Percentiles rank a stretch among this genome's conserved stretches.
Conservation (phyloP, 1,284 basidiomycete species). For the Pisolithus thermaeus region DNA sequence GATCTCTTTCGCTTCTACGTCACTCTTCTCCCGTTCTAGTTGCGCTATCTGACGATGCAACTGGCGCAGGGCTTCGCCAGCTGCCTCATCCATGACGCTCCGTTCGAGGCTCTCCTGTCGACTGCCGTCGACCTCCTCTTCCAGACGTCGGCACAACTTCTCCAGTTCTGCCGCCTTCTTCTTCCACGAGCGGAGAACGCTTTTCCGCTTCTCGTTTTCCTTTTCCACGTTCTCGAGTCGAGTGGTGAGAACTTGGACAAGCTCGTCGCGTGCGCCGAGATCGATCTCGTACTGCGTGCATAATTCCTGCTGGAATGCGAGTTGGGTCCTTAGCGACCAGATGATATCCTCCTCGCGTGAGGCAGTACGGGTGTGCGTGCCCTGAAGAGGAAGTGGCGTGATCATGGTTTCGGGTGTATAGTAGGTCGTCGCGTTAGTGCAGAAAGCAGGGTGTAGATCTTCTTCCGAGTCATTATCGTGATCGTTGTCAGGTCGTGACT, state of each 20-base stretch:
- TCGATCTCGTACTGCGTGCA: slow-evolving; percentile 71
- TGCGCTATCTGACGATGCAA: slow-evolving; percentile 58
- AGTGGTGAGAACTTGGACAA: slow-evolving; percentile 53
- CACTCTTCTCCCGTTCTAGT: slow-evolving; percentile 53
- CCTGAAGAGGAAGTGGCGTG: slow-evolving; percentile 57
- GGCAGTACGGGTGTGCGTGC: slow-evolving; percentile 47
- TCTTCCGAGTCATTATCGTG: slow-evolving; percentile 30
- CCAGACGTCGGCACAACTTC: slow-evolving; percentile 52
- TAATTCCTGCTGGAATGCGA: slow-evolving; percentile 63
- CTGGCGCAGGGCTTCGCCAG: slow-evolving; percentile 59
- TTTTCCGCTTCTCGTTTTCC: slow-evolving; percentile 54
- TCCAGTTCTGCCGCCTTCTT: slow-evolving; percentile 70
- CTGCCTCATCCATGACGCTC: slow-evolving; percentile 74
- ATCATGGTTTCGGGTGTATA: slow-evolving; percentile 68
- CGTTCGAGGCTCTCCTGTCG: slow-evolving; percentile 64
- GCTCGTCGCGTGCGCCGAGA: slow-evolving; percentile 61
- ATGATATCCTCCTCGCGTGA: slow-evolving; percentile 67
- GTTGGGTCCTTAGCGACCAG: slow-evolving; percentile 63
- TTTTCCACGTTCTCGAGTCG: slow-evolving; percentile 50
- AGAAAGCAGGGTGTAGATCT: slow-evolving; percentile 43
- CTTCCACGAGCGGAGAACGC: slow-evolving; percentile 54
- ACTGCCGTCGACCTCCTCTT: slow-evolving; percentile 65
- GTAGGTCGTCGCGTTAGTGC: slow-evolving; percentile 65
- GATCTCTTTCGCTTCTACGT: slow-evolving; percentile 21
- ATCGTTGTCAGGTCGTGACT: slow-evolving; percentile 34